phyloP scores from a whole-genome alignment of 208 protist genomes.

The Balamuthia mandrillaris region DNA sequence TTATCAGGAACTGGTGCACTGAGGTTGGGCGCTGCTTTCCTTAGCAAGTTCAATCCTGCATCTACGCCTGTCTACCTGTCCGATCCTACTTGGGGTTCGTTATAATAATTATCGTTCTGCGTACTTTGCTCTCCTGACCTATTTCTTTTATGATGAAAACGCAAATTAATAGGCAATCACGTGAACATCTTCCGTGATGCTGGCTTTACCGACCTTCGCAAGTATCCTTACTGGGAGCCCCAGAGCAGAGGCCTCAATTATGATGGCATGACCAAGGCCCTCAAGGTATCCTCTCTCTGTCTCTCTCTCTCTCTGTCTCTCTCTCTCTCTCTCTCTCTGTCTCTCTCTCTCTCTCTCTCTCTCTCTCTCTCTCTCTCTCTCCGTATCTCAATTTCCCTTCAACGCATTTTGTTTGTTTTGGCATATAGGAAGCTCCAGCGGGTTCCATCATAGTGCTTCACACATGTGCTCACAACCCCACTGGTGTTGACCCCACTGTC shows the following conservation, averaged over 20 bases:
- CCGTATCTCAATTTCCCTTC: neutral
- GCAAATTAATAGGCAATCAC: constrained; percentile 53
- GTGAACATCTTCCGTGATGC: constrained; percentile 62
- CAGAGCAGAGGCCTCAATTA: constrained; percentile 65
- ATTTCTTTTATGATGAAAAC: neutral
- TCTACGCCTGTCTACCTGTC: constrained; percentile 69
- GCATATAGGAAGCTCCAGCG: constrained; percentile 57
- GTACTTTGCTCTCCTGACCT: neutral
- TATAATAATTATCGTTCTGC: neutral
- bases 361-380: too few species aligned
- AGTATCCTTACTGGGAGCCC: constrained; percentile 67
- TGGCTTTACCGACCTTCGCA: constrained; percentile 42
- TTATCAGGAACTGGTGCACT: constrained; percentile 86
- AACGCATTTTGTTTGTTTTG: neutral
- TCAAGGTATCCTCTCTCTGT: constrained; percentile 45
- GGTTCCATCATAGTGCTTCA: constrained; percentile 92
- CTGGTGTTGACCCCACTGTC: constrained; percentile 91
- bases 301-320: too few species aligned
- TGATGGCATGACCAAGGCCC: constrained; percentile 56
- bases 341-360: too few species aligned
- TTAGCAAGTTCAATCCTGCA: constrained; percentile 62
- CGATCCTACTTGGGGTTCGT: constrained; percentile 73
- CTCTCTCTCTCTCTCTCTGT: too few species aligned
- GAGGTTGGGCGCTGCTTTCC: constrained; percentile 72
- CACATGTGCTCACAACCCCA: constrained; percentile 97